A percentile compares a stretch with the other conserved stretches of the same genome.
phyloP scores from a whole-genome alignment of 352 stramenopile species.

The Pythium chondricola region DNA sequence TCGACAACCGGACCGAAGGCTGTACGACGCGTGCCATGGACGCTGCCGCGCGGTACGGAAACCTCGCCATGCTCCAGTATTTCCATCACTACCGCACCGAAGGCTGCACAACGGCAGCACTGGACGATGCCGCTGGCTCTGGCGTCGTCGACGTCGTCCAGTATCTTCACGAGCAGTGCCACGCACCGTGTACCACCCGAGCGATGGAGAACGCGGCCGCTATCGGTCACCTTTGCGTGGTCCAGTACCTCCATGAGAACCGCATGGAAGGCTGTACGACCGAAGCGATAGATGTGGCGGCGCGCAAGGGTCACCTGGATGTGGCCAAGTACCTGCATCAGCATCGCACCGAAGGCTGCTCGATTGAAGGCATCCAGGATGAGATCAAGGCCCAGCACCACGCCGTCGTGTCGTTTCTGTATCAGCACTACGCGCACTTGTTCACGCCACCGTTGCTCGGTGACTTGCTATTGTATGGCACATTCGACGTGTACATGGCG shows the following conservation, averaged over 20 bases:
- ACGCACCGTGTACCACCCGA: neutral
- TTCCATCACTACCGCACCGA: conserved; percentile 12
- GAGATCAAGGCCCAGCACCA: neutral
- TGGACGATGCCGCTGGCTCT: neutral
- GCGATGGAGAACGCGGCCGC: neutral
- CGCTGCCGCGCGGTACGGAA: neutral
- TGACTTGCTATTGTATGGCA: no score
- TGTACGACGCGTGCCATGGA: conserved; percentile 14
- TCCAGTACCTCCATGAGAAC: conserved; percentile 1
- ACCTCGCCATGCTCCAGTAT: conserved; percentile 5
- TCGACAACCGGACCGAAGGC: conserved; percentile 5
- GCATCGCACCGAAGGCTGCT: neutral
- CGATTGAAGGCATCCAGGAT: neutral
- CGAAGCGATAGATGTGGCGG: neutral
- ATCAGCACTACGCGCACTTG: neutral
- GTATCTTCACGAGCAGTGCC: neutral
- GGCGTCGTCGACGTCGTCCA: neutral
- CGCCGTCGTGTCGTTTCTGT: conserved; percentile 1
- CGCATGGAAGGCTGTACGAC: neutral
- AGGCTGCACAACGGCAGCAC: conserved; percentile 14
- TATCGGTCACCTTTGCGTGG: neutral
- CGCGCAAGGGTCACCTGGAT: neutral
- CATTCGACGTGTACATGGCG: no score
- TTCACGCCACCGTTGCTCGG: no score
- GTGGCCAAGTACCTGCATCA: neutral